These are phyloP conservation scores for Alloteropsis angusta DNA, from an alignment of 202 grass and related monocot species.

Conservation along the genomic window DNA sequence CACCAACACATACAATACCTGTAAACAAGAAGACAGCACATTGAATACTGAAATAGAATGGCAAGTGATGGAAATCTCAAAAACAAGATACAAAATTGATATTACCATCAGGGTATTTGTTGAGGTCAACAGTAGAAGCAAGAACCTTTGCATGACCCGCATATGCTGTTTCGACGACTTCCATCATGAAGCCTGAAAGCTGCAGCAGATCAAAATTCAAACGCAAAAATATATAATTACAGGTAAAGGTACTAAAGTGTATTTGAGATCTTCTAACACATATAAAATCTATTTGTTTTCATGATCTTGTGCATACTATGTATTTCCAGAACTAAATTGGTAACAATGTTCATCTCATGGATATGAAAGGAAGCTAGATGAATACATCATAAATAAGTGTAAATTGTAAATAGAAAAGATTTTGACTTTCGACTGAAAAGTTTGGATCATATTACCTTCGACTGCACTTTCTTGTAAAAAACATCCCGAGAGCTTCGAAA, in stretches of 20 bases:
- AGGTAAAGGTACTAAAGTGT: not conserved
- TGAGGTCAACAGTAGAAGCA: slow-evolving; percentile 66
- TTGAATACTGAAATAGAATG: not conserved
- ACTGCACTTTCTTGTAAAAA: slow-evolving; percentile 70
- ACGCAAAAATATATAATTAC: slow-evolving; percentile 29
- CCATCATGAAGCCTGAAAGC: slow-evolving; percentile 87
- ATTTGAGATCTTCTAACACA: not conserved
- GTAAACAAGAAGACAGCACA: not conserved
- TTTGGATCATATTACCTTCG: slow-evolving; percentile 42
- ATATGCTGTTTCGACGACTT: slow-evolving; percentile 75
- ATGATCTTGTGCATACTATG: not conserved
- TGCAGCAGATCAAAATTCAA: slow-evolving; percentile 59
- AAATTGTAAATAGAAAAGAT: not conserved
- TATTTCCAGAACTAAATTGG: not conserved
- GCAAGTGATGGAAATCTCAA: not conserved
- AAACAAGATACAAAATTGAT: slow-evolving; percentile 3
- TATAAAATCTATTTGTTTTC: not conserved
- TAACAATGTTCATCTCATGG: not conserved
- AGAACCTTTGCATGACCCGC: slow-evolving; percentile 81
- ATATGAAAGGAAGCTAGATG: slow-evolving; percentile 5
- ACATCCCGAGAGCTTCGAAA: slow-evolving; percentile 70
- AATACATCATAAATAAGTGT: not conserved
- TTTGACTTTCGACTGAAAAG: not conserved
- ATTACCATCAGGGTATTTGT: slow-evolving; percentile 67
- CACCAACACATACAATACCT: slow-evolving; percentile 87